phyloP scores from a whole-genome alignment of 2,329 filamentous ascomycete species.

The Talaromyces albobiverticillius region DNA sequence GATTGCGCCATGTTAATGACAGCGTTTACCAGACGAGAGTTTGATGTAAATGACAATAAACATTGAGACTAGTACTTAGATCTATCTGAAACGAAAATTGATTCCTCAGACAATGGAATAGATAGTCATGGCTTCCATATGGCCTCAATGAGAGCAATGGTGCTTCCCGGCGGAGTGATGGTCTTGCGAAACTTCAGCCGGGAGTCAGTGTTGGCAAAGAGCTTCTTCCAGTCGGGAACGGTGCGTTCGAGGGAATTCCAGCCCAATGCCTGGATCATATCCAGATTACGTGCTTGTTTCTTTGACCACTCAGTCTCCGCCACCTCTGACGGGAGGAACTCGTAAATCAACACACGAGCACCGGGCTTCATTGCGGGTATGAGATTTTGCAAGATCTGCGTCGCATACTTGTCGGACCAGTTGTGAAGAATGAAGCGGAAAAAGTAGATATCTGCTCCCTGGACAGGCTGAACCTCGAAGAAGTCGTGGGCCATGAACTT shows the following conservation, averaged over 20 bases:
- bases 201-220: background rate
- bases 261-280: constrained; percentile 2
- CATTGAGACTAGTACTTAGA: background rate
- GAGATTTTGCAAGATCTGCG: constrained; percentile 20
- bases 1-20: background rate
- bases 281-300: constrained; percentile 1
- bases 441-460: constrained; percentile 22
- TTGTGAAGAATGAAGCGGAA: constrained; percentile 24
- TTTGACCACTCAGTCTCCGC: constrained; percentile 1
- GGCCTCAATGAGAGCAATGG: background rate
- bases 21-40: background rate
- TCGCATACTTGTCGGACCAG: constrained; percentile 21
- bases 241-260: constrained; percentile 4
- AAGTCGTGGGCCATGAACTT: constrained; percentile 24
- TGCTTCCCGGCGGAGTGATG: background rate
- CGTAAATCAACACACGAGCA: constrained; percentile 23
- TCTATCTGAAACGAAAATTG: background rate
- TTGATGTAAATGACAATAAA: background rate
- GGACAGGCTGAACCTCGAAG: constrained; percentile 19
- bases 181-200: background rate
- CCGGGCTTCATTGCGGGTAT: constrained; percentile 18
- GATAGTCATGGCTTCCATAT: background rate
- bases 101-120: background rate
- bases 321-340: constrained; percentile 11
- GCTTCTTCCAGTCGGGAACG: background rate